Percentiles rank a stretch among this genome's conserved stretches.
These are phyloP conservation scores for Pleurotus tuoliensis DNA, from an alignment of 768 basidiomycete genomes.

Conservation along the genomic window DNA sequence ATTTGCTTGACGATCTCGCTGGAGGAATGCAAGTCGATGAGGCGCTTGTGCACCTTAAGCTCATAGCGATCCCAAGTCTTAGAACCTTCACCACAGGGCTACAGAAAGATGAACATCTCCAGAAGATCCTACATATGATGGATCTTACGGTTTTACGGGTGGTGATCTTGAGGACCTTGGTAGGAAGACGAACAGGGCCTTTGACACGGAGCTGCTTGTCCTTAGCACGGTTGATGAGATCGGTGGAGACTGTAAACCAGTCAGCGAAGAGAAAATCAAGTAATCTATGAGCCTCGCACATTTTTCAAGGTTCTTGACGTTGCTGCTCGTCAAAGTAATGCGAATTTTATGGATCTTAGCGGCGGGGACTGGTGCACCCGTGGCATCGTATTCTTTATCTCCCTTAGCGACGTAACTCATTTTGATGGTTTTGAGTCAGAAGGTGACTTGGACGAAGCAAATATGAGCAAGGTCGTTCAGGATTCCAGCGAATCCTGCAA, in stretches of 20 bases:
- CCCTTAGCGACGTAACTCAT: conserved; percentile 99
- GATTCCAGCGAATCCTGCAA: neutral
- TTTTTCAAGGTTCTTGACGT: conserved; percentile 98
- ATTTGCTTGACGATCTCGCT: conserved; percentile 99
- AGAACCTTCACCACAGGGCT: conserved; percentile 99
- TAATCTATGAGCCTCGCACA: conserved; percentile 44
- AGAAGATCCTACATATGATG: neutral
- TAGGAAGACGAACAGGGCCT: conserved; percentile 97
- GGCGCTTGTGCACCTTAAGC: conserved; percentile 98
- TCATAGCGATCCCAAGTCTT: conserved; percentile 99
- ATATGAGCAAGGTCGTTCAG: too few relatives aligned
- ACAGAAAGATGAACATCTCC: neutral
- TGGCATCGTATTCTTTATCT: conserved; percentile 96
- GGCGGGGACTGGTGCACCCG: conserved; percentile 76
- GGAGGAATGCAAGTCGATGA: conserved; percentile 98
- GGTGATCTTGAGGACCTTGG: conserved; percentile 98
- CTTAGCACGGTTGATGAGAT: conserved; percentile 98
- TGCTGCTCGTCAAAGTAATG: conserved; percentile 97
- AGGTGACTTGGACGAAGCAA: conserved; percentile 57
- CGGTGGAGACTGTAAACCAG: conserved; percentile 72
- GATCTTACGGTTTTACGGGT: conserved; percentile 93
- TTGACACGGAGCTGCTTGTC: conserved; percentile 99
- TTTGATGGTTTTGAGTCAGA: conserved; percentile 60
- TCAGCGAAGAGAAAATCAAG: neutral
- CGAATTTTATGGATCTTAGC: conserved; percentile 99